Base-by-base conservation (phyloP, 441 rosid species). In the Adansonia gregorii region DNA sequence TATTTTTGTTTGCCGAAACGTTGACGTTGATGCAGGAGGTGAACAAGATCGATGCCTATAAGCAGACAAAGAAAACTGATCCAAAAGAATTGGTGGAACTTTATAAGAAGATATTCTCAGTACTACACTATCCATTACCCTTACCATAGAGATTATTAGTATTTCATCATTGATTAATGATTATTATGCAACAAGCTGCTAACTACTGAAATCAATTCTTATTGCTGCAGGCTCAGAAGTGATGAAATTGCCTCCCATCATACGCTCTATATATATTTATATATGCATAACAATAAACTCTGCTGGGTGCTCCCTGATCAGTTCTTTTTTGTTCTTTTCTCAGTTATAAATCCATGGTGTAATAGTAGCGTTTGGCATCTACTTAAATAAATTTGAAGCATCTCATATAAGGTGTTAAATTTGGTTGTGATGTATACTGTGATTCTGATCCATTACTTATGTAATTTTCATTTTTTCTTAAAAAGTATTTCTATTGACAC, bases 11-110 rank as follows among this genome's bases (percentile, higher is more conserved):
- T 64, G 11, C 5, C 15, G 17, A 20, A 58, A 58, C 9, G 9
- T 58, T 5, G 10, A 41, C 8, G 17, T 8, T 9, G 67, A 45
- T 82, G 81, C 89, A 95, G 99, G 97, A 90, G 78, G 14, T 89
- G 81, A 91, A 92, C 92, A 90, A 89, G 82, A 80, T 91, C 52
- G 91, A 89, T 56, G 97, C 90, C 8, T 95, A 91, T 73, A 84
- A 82, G 79, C 90, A 81, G 80, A 93, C 99, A 15, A 93, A 90
- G 68, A 43, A 45, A 78, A 39, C 70, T 10, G 90, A 90, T 73
- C 91, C 95, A 0, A 83, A 88, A 58, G 83, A 78, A 71, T 41
- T 85, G 11, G 69, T 91, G 54, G 84, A 80, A 78, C n/a, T 4
- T 35, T 91, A 70, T 81, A 92, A 86, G 89, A 80, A 22, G 46